Base-by-base conservation (phyloP, 108 stramenopile species). In the Schizochytrium sp. region DNA sequence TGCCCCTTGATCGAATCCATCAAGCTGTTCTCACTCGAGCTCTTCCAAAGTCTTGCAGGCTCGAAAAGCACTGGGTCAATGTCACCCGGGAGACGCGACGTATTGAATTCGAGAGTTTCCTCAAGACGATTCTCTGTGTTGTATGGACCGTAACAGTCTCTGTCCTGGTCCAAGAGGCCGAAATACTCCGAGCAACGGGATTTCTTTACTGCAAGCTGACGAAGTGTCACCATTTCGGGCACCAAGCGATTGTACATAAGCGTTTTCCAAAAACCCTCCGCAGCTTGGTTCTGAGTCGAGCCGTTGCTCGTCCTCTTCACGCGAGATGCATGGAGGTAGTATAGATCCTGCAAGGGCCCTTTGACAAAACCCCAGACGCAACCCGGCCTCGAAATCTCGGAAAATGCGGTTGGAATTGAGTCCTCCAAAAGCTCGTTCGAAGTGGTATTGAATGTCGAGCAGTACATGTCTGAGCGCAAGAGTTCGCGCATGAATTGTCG, bases 351-450 rank as follows among this genome's bases (percentile, higher is more conserved):
- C 6, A 83, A 12, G 6, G 76, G 76, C 18, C 76, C 76, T 12
- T 53, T 16, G 10, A 83, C 76, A 83, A 83, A 83, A 1, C 76
- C 76, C 76, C 76, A 83, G 25, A 83, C 25, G 76, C 76, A 83
- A 6, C 76, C 76, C 6, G 48, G n/a, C 25, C 51, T 10, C 19
- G 45, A 43, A 34, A 83, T 34, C 19, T 83, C 51, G 19, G 10
- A 12, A 23, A 83, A 83, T 6, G n/a, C n/a, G n/a, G 76, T 83
- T 69, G 63, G 63, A 18, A 69, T 41, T 8, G 63, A 69, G 8
- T 69, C 63, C 41, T 69, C 34, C 8, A 18, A 23, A 18, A 69
- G 34, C 34, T 34, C 34, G 34, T 34, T 69, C 10, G 21, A 14
- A 12, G 51, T 53, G 43, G 44, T 45, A 16, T 21, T 34, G n/a